phyloP scores from a whole-genome alignment of 2,329 filamentous ascomycete genomes.

The Colletotrichum kahawae region DNA sequence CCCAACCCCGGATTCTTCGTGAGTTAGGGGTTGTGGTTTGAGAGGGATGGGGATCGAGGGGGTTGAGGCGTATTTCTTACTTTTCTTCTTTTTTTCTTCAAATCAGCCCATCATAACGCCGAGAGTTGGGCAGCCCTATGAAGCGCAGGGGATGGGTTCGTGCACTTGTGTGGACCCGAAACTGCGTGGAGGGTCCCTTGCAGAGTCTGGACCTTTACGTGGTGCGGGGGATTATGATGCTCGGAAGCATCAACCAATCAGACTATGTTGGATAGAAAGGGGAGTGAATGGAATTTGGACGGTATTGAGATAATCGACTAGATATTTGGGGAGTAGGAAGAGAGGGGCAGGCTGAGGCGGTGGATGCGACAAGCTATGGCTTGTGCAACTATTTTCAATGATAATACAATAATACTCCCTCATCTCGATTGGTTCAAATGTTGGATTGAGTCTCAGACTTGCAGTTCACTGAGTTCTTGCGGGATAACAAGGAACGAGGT shows the following conservation, averaged over 20 bases:
- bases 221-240: slow-evolving; percentile 22
- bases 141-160: slow-evolving; percentile 24
- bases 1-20: slow-evolving; percentile 5
- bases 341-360: neutral
- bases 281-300: neutral
- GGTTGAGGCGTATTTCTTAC: neutral
- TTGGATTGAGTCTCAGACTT: neutral
- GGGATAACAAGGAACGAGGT: neutral
- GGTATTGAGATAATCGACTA: neutral
- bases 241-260: slow-evolving; percentile 26
- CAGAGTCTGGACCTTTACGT: slow-evolving; percentile 23
- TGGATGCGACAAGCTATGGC: neutral
- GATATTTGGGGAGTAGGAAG: neutral
- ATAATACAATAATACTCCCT: neutral
- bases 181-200: slow-evolving; percentile 24
- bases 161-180: neutral
- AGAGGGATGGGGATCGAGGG: neutral
- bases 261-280: neutral
- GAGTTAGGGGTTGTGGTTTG: slow-evolving; percentile 1
- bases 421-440: neutral
- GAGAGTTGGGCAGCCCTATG: slow-evolving; percentile 37
- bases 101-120: slow-evolving; percentile 37
- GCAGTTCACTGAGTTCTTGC: neutral
- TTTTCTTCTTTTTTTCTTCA: slow-evolving; percentile 13
- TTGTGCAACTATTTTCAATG: neutral